phyloP scores from a whole-genome alignment of 2,329 filamentous ascomycete species.

The Capronia epimyces region DNA sequence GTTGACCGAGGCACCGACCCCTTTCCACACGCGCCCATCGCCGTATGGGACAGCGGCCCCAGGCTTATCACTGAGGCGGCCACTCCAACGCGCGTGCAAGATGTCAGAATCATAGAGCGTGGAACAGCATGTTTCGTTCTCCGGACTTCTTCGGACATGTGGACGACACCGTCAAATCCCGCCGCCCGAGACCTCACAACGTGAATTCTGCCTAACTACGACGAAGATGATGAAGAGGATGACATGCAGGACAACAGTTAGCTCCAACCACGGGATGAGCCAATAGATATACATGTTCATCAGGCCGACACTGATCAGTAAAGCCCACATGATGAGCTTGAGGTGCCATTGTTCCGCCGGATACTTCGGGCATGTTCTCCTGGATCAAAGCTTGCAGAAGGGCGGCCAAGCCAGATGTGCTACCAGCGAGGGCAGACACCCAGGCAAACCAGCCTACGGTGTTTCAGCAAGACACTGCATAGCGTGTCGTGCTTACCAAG shows the following conservation, averaged over 20 bases:
- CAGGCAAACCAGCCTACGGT: conserved; percentile 38
- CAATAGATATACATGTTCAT: conserved; percentile 33
- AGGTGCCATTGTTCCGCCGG: conserved; percentile 36
- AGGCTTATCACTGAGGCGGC: conserved; percentile 29
- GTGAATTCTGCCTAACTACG: conserved; percentile 27
- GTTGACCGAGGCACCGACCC: conserved; percentile 33
- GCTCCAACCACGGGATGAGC: conserved; percentile 39
- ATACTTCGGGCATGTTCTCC: conserved; percentile 34
- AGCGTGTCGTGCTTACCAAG: no score
- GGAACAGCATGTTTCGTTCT: conserved; percentile 45
- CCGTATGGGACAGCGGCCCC: conserved; percentile 27
- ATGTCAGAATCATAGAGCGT: conserved; percentile 41
- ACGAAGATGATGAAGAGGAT: conserved; percentile 37
- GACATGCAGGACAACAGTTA: conserved; percentile 36
- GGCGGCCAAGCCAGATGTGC: conserved; percentile 35
- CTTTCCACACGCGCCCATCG: conserved; percentile 33
- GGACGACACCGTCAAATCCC: conserved; percentile 47
- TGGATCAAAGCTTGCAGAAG: conserved; percentile 35
- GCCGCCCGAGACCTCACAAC: not conserved
- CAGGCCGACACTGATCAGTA: conserved; percentile 32
- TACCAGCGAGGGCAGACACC: conserved; percentile 33
- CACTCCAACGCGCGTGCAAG: conserved; percentile 26
- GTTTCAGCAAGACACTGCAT: not conserved
- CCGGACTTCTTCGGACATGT: conserved; percentile 44
- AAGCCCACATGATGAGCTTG: conserved; percentile 37